Evolutionary conservation across 2,329 filamentous ascomycete genomes (phyloP).

Genomic region (Botrytis aclada): DNA sequence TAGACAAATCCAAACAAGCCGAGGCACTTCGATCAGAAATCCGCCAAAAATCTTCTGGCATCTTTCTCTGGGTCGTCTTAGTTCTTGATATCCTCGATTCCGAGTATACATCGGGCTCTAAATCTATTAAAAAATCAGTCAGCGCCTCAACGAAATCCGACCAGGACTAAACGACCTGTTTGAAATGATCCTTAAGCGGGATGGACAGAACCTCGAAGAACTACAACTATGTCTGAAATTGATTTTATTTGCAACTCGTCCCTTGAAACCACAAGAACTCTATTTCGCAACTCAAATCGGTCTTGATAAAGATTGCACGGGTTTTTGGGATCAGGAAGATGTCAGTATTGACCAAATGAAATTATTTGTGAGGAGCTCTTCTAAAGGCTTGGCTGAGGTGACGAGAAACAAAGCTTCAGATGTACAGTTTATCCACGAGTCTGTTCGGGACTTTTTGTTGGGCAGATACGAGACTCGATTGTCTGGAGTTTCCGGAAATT

Average conservation of each 20-base stretch:
- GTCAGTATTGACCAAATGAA: slow-evolving; percentile 36
- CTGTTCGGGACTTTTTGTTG: slow-evolving; percentile 43
- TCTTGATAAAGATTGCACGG: slow-evolving; percentile 21
- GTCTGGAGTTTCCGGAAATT: slow-evolving; percentile 24
- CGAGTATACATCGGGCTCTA: slow-evolving; percentile 37
- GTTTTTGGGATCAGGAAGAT: slow-evolving; percentile 31
- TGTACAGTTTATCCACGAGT: slow-evolving; percentile 44
- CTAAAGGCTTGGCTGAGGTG: slow-evolving; percentile 44
- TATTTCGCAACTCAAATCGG: slow-evolving; percentile 28
- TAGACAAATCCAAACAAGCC: slow-evolving; percentile 23
- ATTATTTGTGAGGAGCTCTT: slow-evolving; percentile 40
- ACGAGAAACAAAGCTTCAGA: slow-evolving; percentile 34
- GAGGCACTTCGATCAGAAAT: slow-evolving; percentile 23
- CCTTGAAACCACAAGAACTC: slow-evolving; percentile 29
- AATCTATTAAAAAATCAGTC: slow-evolving; percentile 37
- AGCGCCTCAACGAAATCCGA: slow-evolving; percentile 37
- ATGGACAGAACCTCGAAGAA: slow-evolving; percentile 42
- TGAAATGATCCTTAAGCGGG: slow-evolving; percentile 39
- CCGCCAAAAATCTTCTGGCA: slow-evolving; percentile 23
- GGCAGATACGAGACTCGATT: slow-evolving; percentile 35
- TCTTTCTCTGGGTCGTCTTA: slow-evolving; percentile 32
- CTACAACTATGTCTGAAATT: slow-evolving; percentile 50
- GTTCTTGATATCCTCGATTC: slow-evolving; percentile 43
- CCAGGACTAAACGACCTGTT: slow-evolving; percentile 24
- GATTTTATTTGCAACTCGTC: slow-evolving; percentile 47